Evolutionary conservation across 495 filamentous ascomycete genomes (phyloP).

Genomic region (Opeltia flavorubescens): DNA sequence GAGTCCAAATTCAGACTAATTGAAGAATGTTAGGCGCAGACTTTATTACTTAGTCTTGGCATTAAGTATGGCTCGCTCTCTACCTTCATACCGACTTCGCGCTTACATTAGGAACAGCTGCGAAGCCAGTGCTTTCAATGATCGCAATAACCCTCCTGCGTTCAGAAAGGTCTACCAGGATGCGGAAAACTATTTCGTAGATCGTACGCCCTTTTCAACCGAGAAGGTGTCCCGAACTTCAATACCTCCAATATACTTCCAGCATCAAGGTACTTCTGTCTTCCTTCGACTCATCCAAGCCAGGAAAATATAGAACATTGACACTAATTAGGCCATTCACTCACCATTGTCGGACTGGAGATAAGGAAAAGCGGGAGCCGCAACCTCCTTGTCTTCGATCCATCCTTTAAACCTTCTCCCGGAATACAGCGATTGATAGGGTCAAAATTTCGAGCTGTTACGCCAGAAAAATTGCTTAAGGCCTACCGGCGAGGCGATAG

Average conservation of each 20-base stretch:
- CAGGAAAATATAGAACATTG: conserved; percentile 2
- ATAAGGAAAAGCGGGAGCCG: conserved; percentile 44
- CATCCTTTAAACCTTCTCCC: conserved; percentile 60
- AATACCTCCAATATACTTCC: conserved; percentile 78
- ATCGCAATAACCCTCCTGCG: conserved; percentile 27
- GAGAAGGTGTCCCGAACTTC: conserved; percentile 51
- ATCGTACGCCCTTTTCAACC: conserved; percentile 23
- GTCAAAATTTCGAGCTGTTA: conserved; percentile 24
- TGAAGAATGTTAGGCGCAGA: conserved; percentile 47
- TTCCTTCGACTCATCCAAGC: background rate
- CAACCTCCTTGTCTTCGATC: conserved; percentile 79
- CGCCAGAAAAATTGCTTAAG: conserved; percentile 45
- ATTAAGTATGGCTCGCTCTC: conserved; percentile 32
- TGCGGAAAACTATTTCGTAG: conserved; percentile 62
- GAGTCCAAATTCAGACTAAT: conserved; percentile 1
- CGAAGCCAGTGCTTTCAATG: conserved; percentile 35
- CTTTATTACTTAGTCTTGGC: conserved; percentile 53
- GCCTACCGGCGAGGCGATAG: conserved; percentile 52
- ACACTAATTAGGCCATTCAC: conserved; percentile 53
- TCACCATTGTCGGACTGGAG: conserved; percentile 86
- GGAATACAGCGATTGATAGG: conserved; percentile 44
- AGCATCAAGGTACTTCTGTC: conserved; percentile 49
- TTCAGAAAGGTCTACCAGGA: conserved; percentile 45
- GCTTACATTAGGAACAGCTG: conserved; percentile 25
- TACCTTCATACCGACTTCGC: background rate